Percentiles rank a stretch among this genome's conserved stretches.
phyloP scores from a whole-genome alignment of 371 early-diverging fungal genomes.

The Circinella minor region DNA sequence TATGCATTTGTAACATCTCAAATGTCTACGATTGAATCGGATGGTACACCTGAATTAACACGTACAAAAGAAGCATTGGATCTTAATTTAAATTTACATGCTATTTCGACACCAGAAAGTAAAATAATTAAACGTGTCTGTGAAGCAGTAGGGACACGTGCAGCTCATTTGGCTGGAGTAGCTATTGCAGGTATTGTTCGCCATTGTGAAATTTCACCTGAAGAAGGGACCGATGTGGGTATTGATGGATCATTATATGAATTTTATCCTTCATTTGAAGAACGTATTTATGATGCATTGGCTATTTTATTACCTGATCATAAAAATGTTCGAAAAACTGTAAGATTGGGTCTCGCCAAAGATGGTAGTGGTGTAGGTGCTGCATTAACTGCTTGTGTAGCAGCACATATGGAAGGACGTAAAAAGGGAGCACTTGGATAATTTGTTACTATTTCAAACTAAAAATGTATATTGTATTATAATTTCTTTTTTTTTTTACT shows the following conservation, averaged over 20 bases:
- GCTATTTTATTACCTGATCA: slow-evolving; percentile 62
- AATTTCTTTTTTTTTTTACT: not conserved
- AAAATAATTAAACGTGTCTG: slow-evolving; percentile 83
- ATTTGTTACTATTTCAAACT: not conserved
- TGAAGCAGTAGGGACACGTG: slow-evolving; percentile 85
- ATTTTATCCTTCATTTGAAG: slow-evolving; percentile 90
- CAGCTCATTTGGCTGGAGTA: slow-evolving; percentile 86
- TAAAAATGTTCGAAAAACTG: slow-evolving; percentile 52
- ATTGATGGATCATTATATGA: slow-evolving; percentile 95
- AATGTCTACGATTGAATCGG: slow-evolving; percentile 91
- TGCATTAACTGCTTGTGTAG: slow-evolving; percentile 55
- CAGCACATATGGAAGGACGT: slow-evolving; percentile 37
- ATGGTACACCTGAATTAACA: slow-evolving; percentile 67
- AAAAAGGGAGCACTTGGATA: slow-evolving; percentile 10
- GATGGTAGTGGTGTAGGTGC: slow-evolving; percentile 60
- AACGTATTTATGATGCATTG: slow-evolving; percentile 77
- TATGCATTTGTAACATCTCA: slow-evolving; percentile 90
- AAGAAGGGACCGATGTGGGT: slow-evolving; percentile 77
- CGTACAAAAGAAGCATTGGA: slow-evolving; percentile 80
- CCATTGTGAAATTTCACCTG: slow-evolving; percentile 53
- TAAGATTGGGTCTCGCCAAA: slow-evolving; percentile 63
- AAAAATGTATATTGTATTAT: not conserved
- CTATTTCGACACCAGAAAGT: slow-evolving; percentile 78
- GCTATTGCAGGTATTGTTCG: slow-evolving; percentile 85
- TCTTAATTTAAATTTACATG: slow-evolving; percentile 66